These are phyloP conservation scores for Ophiosphaerella korrae DNA, from an alignment of 2,329 filamentous ascomycete genomes.

Conservation along the genomic window DNA sequence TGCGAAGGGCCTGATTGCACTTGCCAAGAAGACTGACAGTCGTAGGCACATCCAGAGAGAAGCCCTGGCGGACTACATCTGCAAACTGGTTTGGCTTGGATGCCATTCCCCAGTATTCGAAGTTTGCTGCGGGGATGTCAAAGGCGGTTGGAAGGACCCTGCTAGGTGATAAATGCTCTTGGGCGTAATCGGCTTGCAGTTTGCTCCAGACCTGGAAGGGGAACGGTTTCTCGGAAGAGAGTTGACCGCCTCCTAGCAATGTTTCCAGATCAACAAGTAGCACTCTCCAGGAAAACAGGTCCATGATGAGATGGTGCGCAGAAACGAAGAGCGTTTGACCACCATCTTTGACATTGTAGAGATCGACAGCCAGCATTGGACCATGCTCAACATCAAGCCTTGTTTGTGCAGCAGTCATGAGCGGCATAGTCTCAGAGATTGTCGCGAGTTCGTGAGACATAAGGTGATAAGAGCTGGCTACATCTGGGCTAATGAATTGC, in stretches of 20 bases:
- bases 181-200: conserved; percentile 13
- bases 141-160: neutral
- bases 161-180: neutral
- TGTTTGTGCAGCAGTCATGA: conserved; percentile 22
- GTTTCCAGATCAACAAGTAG: conserved; percentile 50
- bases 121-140: conserved; percentile 20
- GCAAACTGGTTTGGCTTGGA: conserved; percentile 11
- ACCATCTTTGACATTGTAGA: conserved; percentile 21
- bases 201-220: conserved; percentile 21
- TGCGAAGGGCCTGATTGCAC: conserved; percentile 52
- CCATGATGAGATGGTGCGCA: conserved; percentile 44
- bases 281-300: conserved; percentile 53
- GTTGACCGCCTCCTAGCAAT: conserved; percentile 3
- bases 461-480: conserved; percentile 16
- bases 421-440: conserved; percentile 11
- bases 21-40: conserved; percentile 14
- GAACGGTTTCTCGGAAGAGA: neutral
- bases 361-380: conserved; percentile 20
- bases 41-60: conserved; percentile 8
- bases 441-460: neutral
- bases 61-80: conserved; percentile 10
- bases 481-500: conserved; percentile 13
- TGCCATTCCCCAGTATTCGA: conserved; percentile 27
- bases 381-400: conserved; percentile 19
- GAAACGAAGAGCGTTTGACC: conserved; percentile 24